These are phyloP conservation scores for Sambucus nigra DNA, from an alignment of 129 eudicot genomes.

Conservation along the genomic window DNA sequence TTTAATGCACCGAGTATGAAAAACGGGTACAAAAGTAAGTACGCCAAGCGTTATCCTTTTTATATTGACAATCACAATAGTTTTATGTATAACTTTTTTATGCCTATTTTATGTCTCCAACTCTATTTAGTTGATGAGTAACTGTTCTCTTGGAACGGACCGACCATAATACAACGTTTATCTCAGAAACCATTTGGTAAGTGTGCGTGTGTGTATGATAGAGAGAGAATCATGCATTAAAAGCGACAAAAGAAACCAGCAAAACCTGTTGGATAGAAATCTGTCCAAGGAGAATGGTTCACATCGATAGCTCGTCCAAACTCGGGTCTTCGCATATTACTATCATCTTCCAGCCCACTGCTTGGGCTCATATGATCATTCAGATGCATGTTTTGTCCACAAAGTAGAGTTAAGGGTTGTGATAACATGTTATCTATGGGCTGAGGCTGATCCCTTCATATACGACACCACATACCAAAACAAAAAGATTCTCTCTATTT, in stretches of 20 bases:
- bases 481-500: neutral
- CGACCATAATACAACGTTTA: too few species aligned
- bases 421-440: constrained; percentile 21
- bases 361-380: constrained; percentile 22
- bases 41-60: too few species aligned
- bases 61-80: too few species aligned
- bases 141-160: too few species aligned
- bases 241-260: neutral
- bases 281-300: constrained; percentile 66
- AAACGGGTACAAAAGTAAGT: too few species aligned
- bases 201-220: too few species aligned
- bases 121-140: too few species aligned
- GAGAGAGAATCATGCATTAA: too few species aligned
- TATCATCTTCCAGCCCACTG: constrained; percentile 31
- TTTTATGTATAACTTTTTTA: too few species aligned
- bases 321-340: constrained; percentile 18
- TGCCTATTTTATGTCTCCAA: too few species aligned
- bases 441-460: constrained; percentile 19
- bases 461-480: neutral
- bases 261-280: constrained; percentile 43
- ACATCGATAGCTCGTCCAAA: constrained; percentile 53
- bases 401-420: constrained; percentile 18
- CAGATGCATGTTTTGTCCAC: constrained; percentile 36
- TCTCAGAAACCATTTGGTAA: too few species aligned
- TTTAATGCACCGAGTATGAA: too few species aligned